Conservation (phyloP, 2,329 filamentous ascomycete species). For the Didymosphaeria variabile region DNA sequence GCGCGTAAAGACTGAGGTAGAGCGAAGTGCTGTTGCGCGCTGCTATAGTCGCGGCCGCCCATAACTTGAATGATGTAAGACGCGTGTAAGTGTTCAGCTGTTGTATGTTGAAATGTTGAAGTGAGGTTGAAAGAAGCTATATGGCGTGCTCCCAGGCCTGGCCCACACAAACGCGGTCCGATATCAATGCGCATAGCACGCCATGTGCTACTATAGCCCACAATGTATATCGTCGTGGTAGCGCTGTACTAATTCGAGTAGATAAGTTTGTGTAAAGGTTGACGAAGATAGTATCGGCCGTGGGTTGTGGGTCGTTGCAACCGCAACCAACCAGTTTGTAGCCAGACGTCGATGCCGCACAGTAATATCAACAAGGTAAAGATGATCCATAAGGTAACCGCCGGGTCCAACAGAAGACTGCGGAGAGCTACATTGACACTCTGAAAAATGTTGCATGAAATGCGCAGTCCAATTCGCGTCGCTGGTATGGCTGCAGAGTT, state of each 20-base stretch:
- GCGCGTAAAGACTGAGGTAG: background rate
- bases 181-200: constrained; percentile 1
- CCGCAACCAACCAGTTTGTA: background rate
- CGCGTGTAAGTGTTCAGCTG: too few relatives aligned
- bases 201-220: background rate
- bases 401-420: too few relatives aligned
- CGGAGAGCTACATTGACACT: background rate
- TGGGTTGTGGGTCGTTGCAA: background rate
- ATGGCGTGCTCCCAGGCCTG: constrained; percentile 13
- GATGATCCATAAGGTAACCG: too few relatives aligned
- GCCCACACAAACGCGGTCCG: background rate
- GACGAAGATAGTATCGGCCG: background rate
- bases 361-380: background rate
- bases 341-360: background rate
- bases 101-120: background rate
- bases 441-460: too few relatives aligned
- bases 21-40: background rate
- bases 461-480: too few relatives aligned
- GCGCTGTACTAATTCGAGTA: background rate
- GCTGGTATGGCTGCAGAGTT: too few relatives aligned
- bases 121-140: constrained; percentile 15
- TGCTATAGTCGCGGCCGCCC: background rate
- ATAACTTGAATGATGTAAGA: background rate
- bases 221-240: background rate
- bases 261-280: background rate